Percentiles rank a stretch among this genome's conserved stretches.
Evolutionary conservation across 2,329 filamentous ascomycete species (phyloP).

Genomic region (Trichoderma endophyticum): DNA sequence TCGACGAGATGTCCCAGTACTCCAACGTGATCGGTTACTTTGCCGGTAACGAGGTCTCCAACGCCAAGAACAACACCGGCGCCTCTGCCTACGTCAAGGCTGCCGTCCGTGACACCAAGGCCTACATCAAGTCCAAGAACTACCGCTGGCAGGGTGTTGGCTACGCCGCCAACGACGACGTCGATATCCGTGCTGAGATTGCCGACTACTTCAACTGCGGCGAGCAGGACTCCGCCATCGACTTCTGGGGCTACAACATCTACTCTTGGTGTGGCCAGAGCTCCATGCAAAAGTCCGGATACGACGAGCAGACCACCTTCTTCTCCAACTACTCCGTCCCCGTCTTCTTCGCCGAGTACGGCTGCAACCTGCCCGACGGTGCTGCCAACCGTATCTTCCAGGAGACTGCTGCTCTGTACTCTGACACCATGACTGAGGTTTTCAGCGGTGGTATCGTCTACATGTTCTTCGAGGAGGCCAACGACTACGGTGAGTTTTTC

Average conservation of each 20-base stretch:
- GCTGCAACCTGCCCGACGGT: slow-evolving; percentile 71
- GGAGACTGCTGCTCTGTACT: slow-evolving; percentile 80
- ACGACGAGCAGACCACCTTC: slow-evolving; percentile 76
- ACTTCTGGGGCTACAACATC: slow-evolving; percentile 99
- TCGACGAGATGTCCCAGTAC: slow-evolving; percentile 80
- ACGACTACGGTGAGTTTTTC: slow-evolving; percentile 69
- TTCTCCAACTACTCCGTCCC: slow-evolving; percentile 88
- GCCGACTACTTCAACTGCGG: slow-evolving; percentile 96
- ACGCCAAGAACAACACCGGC: slow-evolving; percentile 80
- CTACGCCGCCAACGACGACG: slow-evolving; percentile 94
- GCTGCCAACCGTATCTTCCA: slow-evolving; percentile 71
- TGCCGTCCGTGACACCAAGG: slow-evolving; percentile 92
- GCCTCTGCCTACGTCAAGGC: slow-evolving; percentile 97
- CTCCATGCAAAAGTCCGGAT: slow-evolving; percentile 72
- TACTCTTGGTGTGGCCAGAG: slow-evolving; percentile 98
- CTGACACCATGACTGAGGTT: slow-evolving; percentile 74
- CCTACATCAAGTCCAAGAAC: slow-evolving; percentile 78
- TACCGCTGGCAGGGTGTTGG: slow-evolving; percentile 84
- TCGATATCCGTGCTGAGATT: slow-evolving; percentile 74
- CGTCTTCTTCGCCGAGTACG: slow-evolving; percentile 98
- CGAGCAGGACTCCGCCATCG: slow-evolving; percentile 60
- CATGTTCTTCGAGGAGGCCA: slow-evolving; percentile 93
- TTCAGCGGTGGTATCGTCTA: slow-evolving; percentile 98
- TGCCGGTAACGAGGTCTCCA: slow-evolving; percentile 95
- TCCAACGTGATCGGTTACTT: slow-evolving; percentile 96